Base-by-base conservation (phyloP, 31 red algal genomes). In the Odonthalia washingtoniensis region DNA sequence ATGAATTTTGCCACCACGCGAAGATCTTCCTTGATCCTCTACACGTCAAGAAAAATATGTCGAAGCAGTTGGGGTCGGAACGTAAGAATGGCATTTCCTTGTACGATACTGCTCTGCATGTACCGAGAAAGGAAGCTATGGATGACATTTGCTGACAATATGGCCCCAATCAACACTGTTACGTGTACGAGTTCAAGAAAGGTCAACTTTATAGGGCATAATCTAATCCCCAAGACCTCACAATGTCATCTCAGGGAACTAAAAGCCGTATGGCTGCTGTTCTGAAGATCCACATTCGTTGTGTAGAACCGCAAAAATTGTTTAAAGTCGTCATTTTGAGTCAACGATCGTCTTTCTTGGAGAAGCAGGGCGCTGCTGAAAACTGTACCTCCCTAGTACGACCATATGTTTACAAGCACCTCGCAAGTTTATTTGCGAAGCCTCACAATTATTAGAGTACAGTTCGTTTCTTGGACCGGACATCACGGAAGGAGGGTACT, bases 21-120 rank as follows among this genome's bases (percentile, higher is more conserved):
- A 72, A 32, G n/a, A n/a, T 70, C 80, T 70, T 42, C 0, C 62
- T 70, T 37, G 28, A 81, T n/a, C 49, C 77, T 2, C 52, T 81
- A 1, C 49, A 81, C 53, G n/a, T 87, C 17, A 87, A 87, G 74
- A 86, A 86, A 34, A 86, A 76, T 34, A 63, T 86, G 70, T 18
- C 21, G 83, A 21, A 17, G 5, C 2, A 4, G 5, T 4, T 76
- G 41, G 83, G 70, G 3, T 30, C 70, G 26, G 83, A 76, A 30
- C 65, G 64, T 21, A 64, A 3, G 2, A 35, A 6, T 57, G 68
- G 24, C 26, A 3, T 40, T 5, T 16, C 3, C 0, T 31, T 63
- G 0, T 76, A 86, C 0, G 26, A 86, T 0, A 75, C 40, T 0
- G 69, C 70, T 57, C 18, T 64, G 3, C 31, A 39, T 18, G 83